Percentiles rank a stretch among this genome's conserved stretches.
These are phyloP conservation scores for Rhynchosporium secalis DNA, from an alignment of 2,329 filamentous ascomycete genomes.

Conservation along the genomic window DNA sequence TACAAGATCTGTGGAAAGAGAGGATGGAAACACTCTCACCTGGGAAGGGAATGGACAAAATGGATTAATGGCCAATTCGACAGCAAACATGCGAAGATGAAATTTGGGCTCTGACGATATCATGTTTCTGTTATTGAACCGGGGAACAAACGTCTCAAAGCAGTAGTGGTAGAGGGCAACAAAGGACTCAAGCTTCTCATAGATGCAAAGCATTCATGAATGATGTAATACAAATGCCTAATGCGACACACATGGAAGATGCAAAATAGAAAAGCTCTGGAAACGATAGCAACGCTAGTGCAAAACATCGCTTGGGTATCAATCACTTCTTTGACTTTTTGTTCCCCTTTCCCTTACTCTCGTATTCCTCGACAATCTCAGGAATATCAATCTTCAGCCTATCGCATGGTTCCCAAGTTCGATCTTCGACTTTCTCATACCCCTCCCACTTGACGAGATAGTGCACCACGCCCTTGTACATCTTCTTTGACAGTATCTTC, in stretches of 20 bases:
- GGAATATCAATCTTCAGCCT: conserved; percentile 19
- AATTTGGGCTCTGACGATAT: neutral
- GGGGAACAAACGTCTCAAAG: neutral
- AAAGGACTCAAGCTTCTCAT: neutral
- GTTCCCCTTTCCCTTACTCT: conserved; percentile 7
- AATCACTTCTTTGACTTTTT: conserved; percentile 11
- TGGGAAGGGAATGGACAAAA: neutral
- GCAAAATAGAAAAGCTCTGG: neutral
- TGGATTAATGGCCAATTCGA: neutral
- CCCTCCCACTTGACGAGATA: conserved; percentile 31
- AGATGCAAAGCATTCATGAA: neutral
- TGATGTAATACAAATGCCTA: neutral
- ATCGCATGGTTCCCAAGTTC: conserved; percentile 30
- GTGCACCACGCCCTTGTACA: conserved; percentile 19
- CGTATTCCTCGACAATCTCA: conserved; percentile 9
- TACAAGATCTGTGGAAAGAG: conserved; percentile 16
- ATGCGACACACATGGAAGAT: neutral
- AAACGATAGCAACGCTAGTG: neutral
- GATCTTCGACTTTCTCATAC: conserved; percentile 23
- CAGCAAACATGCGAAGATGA: too few species aligned
- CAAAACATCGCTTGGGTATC: conserved; percentile 3
- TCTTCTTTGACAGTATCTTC: conserved; percentile 24
- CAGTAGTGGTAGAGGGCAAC: neutral
- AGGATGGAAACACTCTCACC: conserved; percentile 10
- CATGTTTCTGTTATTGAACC: neutral